phyloP scores from a whole-genome alignment of 805 yeast species.

The Candida chauliodis region DNA sequence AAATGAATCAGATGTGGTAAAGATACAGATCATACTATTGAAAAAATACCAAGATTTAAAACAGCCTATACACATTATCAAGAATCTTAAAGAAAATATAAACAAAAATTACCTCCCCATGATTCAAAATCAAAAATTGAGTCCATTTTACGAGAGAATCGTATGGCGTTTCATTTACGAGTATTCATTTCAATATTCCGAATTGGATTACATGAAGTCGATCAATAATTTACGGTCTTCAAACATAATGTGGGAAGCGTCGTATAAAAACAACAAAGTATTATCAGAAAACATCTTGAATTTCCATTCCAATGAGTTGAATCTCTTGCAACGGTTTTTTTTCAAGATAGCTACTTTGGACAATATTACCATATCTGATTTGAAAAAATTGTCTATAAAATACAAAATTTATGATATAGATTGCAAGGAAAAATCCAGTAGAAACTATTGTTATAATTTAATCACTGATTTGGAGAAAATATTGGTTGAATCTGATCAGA shows the following conservation, averaged over 20 bases:
- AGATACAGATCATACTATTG: conserved; percentile 28
- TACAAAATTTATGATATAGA: conserved; percentile 23
- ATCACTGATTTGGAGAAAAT: conserved; percentile 13
- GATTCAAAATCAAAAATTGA: conserved; percentile 18
- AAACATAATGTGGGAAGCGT: conserved; percentile 38
- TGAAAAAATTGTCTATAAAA: conserved; percentile 31
- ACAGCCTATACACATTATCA: conserved; percentile 28
- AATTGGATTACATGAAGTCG: conserved; percentile 19
- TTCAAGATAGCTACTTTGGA: conserved; percentile 19
- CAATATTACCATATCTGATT: conserved; percentile 14
- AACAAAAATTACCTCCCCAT: conserved; percentile 20
- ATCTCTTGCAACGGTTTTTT: conserved; percentile 23
- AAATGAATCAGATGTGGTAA: conserved; percentile 21
- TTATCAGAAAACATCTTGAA: conserved; percentile 14
- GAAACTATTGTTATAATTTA: conserved; percentile 22
- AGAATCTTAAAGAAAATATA: conserved; percentile 27
- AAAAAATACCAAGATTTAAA: conserved; percentile 35
- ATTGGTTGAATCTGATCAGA: not conserved
- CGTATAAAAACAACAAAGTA: conserved; percentile 11
- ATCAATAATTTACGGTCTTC: conserved; percentile 22
- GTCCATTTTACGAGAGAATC: conserved; percentile 38
- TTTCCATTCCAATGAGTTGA: conserved; percentile 15
- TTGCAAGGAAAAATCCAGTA: conserved; percentile 22
- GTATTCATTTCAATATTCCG: conserved; percentile 21
- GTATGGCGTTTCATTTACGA: conserved; percentile 41